Base-by-base conservation (phyloP, 2,329 filamentous ascomycete genomes). In the Exophiala mesophila region DNA sequence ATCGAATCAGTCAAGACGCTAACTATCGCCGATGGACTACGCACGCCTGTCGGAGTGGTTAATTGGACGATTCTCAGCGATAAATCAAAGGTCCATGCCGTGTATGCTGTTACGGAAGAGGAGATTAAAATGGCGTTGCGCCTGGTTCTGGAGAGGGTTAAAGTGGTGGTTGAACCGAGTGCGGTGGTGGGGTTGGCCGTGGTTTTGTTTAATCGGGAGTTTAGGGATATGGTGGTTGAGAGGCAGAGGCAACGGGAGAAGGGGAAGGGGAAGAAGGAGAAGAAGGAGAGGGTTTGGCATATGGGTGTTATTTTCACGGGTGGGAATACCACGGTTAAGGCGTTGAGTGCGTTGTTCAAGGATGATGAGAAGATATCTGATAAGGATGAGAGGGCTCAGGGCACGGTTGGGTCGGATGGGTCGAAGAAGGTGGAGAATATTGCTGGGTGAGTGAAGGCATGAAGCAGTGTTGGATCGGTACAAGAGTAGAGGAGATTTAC, bases 111-210 rank as follows among this genome's bases (percentile, higher is more conserved):
- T 1, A 79, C 73, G 1, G 90, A 97, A 63, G 80, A 82, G 41
- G 79, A 95, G 71, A 96, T 97, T 61, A 74, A 76, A 57, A 73
- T 70, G 16, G 84, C 89, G 9, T 75, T 95, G 76, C 68, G 76
- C 48, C 64, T 97, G 49, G 83, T 94, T 23, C 68, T 89, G 49
- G 90, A 97, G 75, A 70, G 89, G 44, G 80, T 92, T 73, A 96
- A 97, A 77, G 68, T 94, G 34, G 80, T 96, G 16, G 80, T 96
- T 9, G 90, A 97, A 72, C 90, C 90, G 16, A 89, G 83, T 63
- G 79, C 85, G 0, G 88, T 82, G 2, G 89, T 96, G n/a, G 78
- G 80, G 1, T 63, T 97, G 46, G 92, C 90, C 0, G 85, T 86
- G 5, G 82, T 81, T 39, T 67, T 97, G 53, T 96, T 79, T 53